These are phyloP conservation scores for Circinella umbellata DNA, from an alignment of 371 early-diverging fungal genomes.

Conservation along the genomic window DNA sequence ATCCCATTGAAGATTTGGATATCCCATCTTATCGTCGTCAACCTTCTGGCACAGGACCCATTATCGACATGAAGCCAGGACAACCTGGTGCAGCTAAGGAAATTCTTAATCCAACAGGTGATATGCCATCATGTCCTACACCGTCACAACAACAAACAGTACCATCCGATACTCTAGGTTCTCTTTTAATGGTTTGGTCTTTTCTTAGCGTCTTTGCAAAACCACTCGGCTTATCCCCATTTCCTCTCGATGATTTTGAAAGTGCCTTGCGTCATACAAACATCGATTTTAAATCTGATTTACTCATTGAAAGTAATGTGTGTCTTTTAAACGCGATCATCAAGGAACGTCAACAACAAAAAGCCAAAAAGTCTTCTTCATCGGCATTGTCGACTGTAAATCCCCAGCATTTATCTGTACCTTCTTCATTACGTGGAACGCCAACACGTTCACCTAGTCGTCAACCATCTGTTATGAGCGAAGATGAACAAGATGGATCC, in stretches of 20 bases:
- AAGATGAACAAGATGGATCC: not conserved
- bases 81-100: slow-evolving; percentile 13
- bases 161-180: slow-evolving; percentile 34
- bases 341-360: slow-evolving; percentile 22
- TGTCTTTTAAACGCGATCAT: slow-evolving; percentile 51
- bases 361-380: slow-evolving; percentile 8
- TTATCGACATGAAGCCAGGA: slow-evolving; percentile 43
- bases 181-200: slow-evolving; percentile 51
- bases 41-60: slow-evolving; percentile 31
- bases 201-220: slow-evolving; percentile 49
- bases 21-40: slow-evolving; percentile 43
- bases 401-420: not conserved
- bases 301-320: slow-evolving; percentile 42
- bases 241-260: slow-evolving; percentile 54
- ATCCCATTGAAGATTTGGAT: slow-evolving; percentile 68
- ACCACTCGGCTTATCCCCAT: slow-evolving; percentile 43
- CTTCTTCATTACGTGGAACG: not conserved
- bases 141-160: slow-evolving; percentile 30
- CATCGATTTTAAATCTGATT: slow-evolving; percentile 21
- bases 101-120: slow-evolving; percentile 41
- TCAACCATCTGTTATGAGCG: not conserved
- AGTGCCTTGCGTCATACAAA: slow-evolving; percentile 35
- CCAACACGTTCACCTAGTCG: slow-evolving; percentile 8
- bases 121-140: slow-evolving; percentile 27
- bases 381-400: not conserved